Evolutionary conservation across 495 filamentous ascomycete genomes (phyloP).

Genomic region (Letharia lupina): DNA sequence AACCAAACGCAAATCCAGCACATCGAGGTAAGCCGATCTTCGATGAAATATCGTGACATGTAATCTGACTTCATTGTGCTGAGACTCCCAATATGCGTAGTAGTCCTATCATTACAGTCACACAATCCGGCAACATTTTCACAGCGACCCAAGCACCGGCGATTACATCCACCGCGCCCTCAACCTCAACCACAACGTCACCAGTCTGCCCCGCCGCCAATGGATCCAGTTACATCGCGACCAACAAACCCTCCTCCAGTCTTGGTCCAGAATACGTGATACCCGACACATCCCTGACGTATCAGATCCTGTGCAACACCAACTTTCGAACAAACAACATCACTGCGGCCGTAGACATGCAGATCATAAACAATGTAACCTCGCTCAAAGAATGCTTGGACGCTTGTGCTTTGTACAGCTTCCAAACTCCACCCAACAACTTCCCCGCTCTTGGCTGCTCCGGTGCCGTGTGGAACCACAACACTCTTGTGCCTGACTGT

Average conservation of each 20-base stretch:
- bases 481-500: neutral
- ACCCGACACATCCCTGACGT: neutral
- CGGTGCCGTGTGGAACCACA: neutral
- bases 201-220: neutral
- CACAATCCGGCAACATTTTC: neutral
- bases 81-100: neutral
- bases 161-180: neutral
- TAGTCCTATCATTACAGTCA: neutral
- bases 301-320: neutral
- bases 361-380: neutral
- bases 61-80: neutral
- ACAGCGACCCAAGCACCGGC: neutral
- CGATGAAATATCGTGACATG: neutral
- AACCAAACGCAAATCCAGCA: neutral
- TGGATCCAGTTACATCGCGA: neutral
- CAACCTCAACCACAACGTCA: neutral
- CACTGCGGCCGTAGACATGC: neutral
- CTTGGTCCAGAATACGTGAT: neutral
- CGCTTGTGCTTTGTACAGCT: neutral
- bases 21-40: neutral
- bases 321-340: neutral
- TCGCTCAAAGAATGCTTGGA: neutral
- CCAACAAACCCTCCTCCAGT: neutral
- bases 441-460: neutral
- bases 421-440: neutral